Base-by-base conservation (phyloP, 2,329 filamentous ascomycete genomes). In the Parastagonospora avenae region DNA sequence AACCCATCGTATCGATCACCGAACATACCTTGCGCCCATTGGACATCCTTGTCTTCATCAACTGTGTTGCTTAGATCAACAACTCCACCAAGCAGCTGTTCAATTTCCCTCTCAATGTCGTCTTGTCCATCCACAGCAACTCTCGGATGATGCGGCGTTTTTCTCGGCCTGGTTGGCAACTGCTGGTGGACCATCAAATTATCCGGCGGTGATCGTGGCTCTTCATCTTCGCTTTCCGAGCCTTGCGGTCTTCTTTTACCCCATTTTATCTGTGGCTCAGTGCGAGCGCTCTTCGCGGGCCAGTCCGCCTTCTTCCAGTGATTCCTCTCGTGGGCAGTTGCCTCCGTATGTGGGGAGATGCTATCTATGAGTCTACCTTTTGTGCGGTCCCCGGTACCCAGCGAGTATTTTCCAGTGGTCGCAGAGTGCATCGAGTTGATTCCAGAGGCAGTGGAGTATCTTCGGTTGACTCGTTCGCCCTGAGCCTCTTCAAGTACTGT, bases 21-120 rank as follows among this genome's bases (percentile, higher is more conserved):
- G 19, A 24, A 57, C 62, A 31, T 70, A 74, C 73, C 73, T 35
- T 77, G 75, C n/a, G 75, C 75, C 57, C 67, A 72, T 9, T 47
- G 52, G 8, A 71, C 67, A 29, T 71, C 58, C n/a, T 72, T 59
- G 11, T 74, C 71, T 6, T 69, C 71, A 47, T 78, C 74, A 28
- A 70, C 66, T 1, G 74, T 77, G 37, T 78, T 63, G 2, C 42
- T 55, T 9, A 77, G 58, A 53, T 77, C 62, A 4, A 75, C 61
- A 16, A 75, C 57, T 4, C 68, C 70, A n/a, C 66, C 59, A 12
- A 69, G 49, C 28, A 55, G 48, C 14, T 54, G 31, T 49, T 52
- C 11, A 31, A 35, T 14, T 14, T 43, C 19, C 14, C 14, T 43
- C 15, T 45, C 39, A 11, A 49, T 52, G 8, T 56, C 54, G 15